Base-by-base conservation (phyloP, 2,329 filamentous ascomycete genomes). In the Alternaria ethzedia region DNA sequence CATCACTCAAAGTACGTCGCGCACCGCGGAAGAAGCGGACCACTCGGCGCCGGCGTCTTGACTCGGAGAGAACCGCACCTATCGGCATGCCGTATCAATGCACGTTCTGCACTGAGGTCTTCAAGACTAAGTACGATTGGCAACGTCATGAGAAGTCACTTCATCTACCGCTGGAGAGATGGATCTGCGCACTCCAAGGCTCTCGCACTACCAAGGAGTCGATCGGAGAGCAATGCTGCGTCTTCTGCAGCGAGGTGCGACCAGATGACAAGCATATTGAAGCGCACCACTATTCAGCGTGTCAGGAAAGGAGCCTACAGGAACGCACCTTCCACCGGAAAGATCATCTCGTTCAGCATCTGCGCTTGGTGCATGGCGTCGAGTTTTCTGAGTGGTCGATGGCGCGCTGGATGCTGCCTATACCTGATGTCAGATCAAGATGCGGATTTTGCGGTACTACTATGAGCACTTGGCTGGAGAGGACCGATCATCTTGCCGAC, bases 371-470 rank as follows among this genome's bases (percentile, higher is more conserved):
- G 5, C 74, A 76, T 28, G 60, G 64, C 8, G 59, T 67, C 4
- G 66, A 65, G 17, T 74, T 69, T 20, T 59, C 63, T 1, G 66
- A 69, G 13, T 88, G 67, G 80, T 69, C 73, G 43, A 75, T 76
- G 72, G 59, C 63, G 20, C 54, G 59, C 12, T 76, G 73, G 72
- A 74, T 65, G 61, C n/a, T 70, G 8, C 66, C 72, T 13, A 73
- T 69, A 67, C 67, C 70, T 1, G 61, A 69, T 3, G 68, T 75
- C 8, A 61, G 65, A 3, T 67, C 70, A 2, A 58, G 67, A 25
- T 76, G 74, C 49, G 74, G 74, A 5, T 76, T 76, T 26, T 76
- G 73, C 51, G 66, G 57, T 3, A 45, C 63, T 5, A 63, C 54
- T 1, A 70, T 76, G 65, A 59, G 17, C 6, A 71, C 67, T 0